These are phyloP conservation scores for Mycosphaerelloides madeirae DNA, from an alignment of 2,329 filamentous ascomycete species.

Conservation along the genomic window DNA sequence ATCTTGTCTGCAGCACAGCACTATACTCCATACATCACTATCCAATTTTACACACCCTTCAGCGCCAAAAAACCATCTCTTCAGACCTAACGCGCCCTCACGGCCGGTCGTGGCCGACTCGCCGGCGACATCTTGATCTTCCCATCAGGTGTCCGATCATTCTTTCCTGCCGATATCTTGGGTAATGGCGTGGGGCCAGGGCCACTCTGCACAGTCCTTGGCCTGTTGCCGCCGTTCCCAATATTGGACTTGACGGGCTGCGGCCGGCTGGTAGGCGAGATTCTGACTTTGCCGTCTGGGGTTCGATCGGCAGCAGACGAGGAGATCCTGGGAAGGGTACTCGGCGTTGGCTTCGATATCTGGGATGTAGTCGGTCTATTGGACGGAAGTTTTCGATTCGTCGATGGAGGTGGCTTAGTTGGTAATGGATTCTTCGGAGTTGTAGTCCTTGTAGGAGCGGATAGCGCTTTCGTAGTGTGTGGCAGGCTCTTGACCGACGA, in stretches of 20 bases:
- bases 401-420: conserved; percentile 4
- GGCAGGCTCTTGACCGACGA: not conserved
- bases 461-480: not conserved
- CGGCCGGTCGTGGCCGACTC: conserved; percentile 14
- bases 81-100: not conserved
- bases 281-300: conserved; percentile 16
- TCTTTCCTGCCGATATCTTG: conserved; percentile 5
- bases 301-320: conserved; percentile 14
- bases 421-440: not conserved
- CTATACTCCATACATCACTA: too few species aligned
- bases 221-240: not conserved
- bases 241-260: conserved; percentile 7
- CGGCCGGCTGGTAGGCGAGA: conserved; percentile 11
- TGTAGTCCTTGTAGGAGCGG: not conserved
- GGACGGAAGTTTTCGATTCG: conserved; percentile 3
- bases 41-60: too few species aligned
- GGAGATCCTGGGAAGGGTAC: conserved; percentile 4
- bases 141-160: conserved; percentile 16
- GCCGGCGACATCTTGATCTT: conserved; percentile 20
- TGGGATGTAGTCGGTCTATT: conserved; percentile 7
- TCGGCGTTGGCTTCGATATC: not conserved
- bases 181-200: conserved; percentile 2
- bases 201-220: conserved; percentile 5
- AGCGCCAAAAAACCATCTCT: too few species aligned
- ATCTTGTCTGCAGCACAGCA: too few species aligned